These are phyloP conservation scores for Glomus cerebriforme DNA, from an alignment of 192 early-diverging fungal genomes.

Conservation along the genomic window DNA sequence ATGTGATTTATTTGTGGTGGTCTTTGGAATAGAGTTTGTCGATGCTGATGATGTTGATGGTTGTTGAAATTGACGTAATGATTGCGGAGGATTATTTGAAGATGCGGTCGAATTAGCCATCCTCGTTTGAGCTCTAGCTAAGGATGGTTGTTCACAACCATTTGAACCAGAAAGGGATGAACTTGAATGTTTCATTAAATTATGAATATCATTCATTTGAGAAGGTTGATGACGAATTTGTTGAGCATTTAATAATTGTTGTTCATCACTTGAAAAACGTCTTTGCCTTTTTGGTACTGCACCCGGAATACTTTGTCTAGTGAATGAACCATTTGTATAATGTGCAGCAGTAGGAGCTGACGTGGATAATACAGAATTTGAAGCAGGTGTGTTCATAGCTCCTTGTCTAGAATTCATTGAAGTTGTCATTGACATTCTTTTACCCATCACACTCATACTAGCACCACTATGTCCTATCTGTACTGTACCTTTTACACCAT, in stretches of 20 bases:
- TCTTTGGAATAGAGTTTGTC: background rate
- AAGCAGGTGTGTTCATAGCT: background rate
- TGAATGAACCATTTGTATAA: background rate
- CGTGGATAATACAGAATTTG: slow-evolving; percentile 1
- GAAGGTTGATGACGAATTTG: background rate
- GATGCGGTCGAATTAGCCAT: background rate
- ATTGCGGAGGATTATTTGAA: background rate
- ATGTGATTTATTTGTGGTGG: background rate
- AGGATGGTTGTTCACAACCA: background rate
- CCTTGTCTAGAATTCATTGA: background rate
- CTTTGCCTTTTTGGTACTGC: slow-evolving; percentile 42
- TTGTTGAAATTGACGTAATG: background rate
- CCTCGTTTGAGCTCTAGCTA: background rate
- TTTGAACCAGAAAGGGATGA: background rate
- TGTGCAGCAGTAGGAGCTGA: background rate
- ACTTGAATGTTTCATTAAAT: too few relatives aligned
- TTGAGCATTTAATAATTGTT: slow-evolving; percentile 16
- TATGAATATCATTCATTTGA: background rate
- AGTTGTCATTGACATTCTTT: slow-evolving; percentile 20
- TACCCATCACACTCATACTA: slow-evolving; percentile 24
- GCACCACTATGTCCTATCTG: slow-evolving; percentile 14
- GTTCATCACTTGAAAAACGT: slow-evolving; percentile 43
- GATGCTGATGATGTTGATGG: background rate
- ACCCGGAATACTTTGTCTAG: background rate
- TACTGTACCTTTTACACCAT: slow-evolving; percentile 6